Percentiles rank a stretch among this genome's conserved stretches.
Conservation (phyloP, 768 basidiomycete genomes). For the Tulasnella sp. region DNA sequence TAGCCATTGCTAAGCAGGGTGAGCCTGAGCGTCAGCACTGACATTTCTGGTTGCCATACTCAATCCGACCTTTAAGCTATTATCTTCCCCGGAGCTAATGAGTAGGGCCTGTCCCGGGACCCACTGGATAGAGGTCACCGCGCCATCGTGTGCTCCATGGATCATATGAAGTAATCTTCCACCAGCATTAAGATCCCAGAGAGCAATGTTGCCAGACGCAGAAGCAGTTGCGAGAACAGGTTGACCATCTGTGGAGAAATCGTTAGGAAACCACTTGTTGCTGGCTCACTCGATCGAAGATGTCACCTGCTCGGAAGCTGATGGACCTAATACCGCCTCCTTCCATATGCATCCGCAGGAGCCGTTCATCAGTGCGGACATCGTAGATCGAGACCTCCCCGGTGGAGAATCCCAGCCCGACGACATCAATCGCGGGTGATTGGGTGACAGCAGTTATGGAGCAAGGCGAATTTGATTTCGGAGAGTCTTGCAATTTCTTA, state of each 20-base stretch:
- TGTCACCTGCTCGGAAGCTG: slow-evolving; percentile 77
- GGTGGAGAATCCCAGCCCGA: slow-evolving; percentile 86
- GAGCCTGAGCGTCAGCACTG: neutral
- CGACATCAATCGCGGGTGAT: slow-evolving; percentile 92
- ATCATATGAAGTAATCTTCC: slow-evolving; percentile 81
- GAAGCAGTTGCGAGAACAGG: slow-evolving; percentile 85
- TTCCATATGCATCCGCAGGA: slow-evolving; percentile 89
- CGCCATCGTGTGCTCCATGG: slow-evolving; percentile 83
- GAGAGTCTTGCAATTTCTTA: slow-evolving; percentile 48
- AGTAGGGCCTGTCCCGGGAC: slow-evolving; percentile 88
- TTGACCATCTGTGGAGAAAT: slow-evolving; percentile 60
- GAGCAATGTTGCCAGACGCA: slow-evolving; percentile 78
- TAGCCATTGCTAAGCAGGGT: slow-evolving; percentile 78
- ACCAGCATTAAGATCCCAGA: slow-evolving; percentile 87
- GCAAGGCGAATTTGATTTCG: slow-evolving; percentile 35
- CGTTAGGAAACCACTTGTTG: neutral
- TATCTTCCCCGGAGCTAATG: slow-evolving; percentile 87
- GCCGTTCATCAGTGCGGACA: slow-evolving; percentile 79
- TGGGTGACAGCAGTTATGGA: slow-evolving; percentile 79
- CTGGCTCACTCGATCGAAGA: too few relatives aligned
- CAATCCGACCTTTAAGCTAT: slow-evolving; percentile 76
- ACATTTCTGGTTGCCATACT: neutral
- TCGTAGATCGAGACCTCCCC: slow-evolving; percentile 89
- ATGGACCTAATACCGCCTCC: slow-evolving; percentile 72
- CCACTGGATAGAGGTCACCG: slow-evolving; percentile 82